Conservation (phyloP, 78 protist genomes). For the Bigelowiella natans region DNA sequence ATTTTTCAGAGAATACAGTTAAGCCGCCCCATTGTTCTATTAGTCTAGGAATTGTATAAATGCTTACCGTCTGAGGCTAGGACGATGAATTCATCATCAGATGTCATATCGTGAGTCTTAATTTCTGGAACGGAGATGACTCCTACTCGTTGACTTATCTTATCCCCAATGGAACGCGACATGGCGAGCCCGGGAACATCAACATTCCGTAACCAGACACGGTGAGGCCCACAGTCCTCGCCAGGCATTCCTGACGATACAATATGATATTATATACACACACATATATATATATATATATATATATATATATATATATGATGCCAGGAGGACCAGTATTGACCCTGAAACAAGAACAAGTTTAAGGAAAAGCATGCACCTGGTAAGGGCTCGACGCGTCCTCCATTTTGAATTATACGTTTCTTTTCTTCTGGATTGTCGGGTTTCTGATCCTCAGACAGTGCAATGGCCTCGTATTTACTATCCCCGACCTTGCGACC, state of each 20-base stretch:
- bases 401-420: neutral
- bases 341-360: no score
- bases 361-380: neutral
- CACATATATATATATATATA: neutral
- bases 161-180: constrained; percentile 8
- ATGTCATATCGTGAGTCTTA: neutral
- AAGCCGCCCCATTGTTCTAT: neutral
- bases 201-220: neutral
- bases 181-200: constrained; percentile 7
- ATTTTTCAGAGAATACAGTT: neutral
- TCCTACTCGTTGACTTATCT: neutral
- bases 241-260: neutral
- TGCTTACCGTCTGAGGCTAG: neutral
- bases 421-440: neutral
- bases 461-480: neutral
- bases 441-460: constrained; percentile 10
- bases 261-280: neutral
- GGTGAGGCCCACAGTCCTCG: neutral
- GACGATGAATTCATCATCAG: neutral
- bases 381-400: constrained; percentile 1
- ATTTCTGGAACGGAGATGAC: neutral
- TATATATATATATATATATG: no score
- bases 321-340: no score
- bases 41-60: neutral
- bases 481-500: neutral